Conservation (phyloP, 768 basidiomycete species). For the Exsudoporus frostii region DNA sequence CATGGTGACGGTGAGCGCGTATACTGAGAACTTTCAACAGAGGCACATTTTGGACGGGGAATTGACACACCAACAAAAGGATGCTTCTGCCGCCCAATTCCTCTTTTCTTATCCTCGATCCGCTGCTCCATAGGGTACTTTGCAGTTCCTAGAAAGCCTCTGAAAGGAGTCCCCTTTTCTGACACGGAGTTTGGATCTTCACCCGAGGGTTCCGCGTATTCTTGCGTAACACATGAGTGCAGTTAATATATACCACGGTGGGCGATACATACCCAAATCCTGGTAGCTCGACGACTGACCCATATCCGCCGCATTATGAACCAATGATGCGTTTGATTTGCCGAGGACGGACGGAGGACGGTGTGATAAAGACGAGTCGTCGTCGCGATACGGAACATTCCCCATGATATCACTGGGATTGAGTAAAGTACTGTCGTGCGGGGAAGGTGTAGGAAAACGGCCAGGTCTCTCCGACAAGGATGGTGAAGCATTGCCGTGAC, state of each 20-base stretch:
- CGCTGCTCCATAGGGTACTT: constrained; percentile 70
- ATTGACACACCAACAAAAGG: constrained; percentile 66
- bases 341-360: constrained; percentile 17
- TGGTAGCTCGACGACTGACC: constrained; percentile 42
- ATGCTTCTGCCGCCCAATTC: constrained; percentile 77
- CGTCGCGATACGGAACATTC: constrained; percentile 23
- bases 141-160: constrained; percentile 42
- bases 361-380: constrained; percentile 11
- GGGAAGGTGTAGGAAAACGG: constrained; percentile 19
- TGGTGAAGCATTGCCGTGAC: constrained; percentile 19
- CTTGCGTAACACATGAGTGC: constrained; percentile 39
- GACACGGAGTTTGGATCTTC: constrained; percentile 22
- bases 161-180: constrained; percentile 43
- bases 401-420: constrained; percentile 3
- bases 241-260: background rate
- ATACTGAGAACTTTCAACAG: constrained; percentile 43
- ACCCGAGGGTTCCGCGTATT: constrained; percentile 58
- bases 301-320: constrained; percentile 44
- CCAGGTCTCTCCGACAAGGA: constrained; percentile 2
- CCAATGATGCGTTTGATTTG: constrained; percentile 37
- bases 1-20: constrained; percentile 64
- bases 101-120: constrained; percentile 85
- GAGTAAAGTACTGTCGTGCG: constrained; percentile 1
- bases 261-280: constrained; percentile 46
- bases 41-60: background rate